These are phyloP conservation scores for Pseudogymnoascus sp. DNA, from an alignment of 2,329 filamentous ascomycete genomes.

Conservation along the genomic window DNA sequence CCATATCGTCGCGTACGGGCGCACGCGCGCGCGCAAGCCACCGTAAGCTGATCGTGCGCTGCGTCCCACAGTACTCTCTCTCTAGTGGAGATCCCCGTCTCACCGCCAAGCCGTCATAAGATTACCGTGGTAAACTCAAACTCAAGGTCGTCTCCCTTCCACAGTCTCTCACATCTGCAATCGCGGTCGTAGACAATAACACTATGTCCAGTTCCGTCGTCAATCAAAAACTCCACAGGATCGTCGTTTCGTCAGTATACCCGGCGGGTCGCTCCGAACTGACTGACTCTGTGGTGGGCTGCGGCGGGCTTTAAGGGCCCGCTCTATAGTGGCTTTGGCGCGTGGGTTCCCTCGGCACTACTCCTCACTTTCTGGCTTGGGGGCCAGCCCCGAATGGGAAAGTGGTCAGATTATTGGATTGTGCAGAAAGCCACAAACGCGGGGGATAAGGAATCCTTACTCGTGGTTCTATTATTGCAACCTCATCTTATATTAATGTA, in stretches of 20 bases:
- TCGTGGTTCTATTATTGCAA: not conserved
- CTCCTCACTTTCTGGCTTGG: not conserved
- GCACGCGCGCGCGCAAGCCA: not conserved
- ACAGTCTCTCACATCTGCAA: not conserved
- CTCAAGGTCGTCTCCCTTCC: not conserved
- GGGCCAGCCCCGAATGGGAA: slow-evolving; percentile 7
- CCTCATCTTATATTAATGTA: slow-evolving; percentile 2
- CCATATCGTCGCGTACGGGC: slow-evolving; percentile 1
- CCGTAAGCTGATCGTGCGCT: not conserved
- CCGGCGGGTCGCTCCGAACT: not conserved
- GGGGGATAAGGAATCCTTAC: slow-evolving; percentile 2
- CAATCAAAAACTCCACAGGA: not conserved
- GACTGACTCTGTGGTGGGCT: not conserved
- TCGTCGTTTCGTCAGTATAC: not conserved
- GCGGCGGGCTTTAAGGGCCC: not conserved
- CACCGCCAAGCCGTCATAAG: slow-evolving; percentile 8
- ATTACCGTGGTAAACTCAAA: not conserved
- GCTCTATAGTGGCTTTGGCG: not conserved
- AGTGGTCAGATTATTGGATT: not conserved
- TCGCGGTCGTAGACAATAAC: not conserved
- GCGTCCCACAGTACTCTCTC: not conserved
- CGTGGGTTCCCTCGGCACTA: not conserved
- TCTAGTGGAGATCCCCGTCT: not conserved
- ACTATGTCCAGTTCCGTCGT: not conserved
- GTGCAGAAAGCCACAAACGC: not conserved